A percentile compares a stretch with the other conserved stretches of the same genome.
Conservation (phyloP, 2,329 filamentous ascomycete species). For the Talaromyces sp. region DNA sequence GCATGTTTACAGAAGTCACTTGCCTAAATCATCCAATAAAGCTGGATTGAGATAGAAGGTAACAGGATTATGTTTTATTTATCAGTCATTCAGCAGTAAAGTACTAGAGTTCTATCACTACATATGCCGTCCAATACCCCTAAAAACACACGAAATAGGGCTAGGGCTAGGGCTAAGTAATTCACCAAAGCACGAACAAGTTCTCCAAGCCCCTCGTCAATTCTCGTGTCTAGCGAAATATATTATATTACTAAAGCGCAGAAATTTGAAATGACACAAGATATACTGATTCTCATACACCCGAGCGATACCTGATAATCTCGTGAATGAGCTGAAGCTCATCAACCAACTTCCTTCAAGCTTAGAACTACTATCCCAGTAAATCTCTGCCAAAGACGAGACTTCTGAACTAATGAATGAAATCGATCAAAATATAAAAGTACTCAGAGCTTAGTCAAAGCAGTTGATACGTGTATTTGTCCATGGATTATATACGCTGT, state of each 20-base stretch:
- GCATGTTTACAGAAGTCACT: no score
- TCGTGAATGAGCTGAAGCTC: neutral
- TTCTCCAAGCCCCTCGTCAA: neutral
- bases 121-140: neutral
- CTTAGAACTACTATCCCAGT: neutral
- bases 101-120: neutral
- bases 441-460: no score
- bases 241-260: neutral
- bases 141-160: neutral
- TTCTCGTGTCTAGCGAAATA: neutral
- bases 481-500: neutral
- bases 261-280: neutral
- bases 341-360: neutral
- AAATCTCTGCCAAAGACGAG: neutral
- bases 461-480: neutral
- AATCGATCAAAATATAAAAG: no score
- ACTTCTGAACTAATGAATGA: neutral
- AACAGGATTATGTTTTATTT: no score
- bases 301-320: neutral
- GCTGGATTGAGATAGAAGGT: neutral
- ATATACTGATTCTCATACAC: neutral
- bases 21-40: neutral
- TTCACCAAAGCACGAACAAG: neutral
- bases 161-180: neutral
- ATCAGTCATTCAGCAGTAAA: neutral